A percentile compares a stretch with the other conserved stretches of the same genome.
These are phyloP conservation scores for Rosa hybrid DNA, from an alignment of 331 rosid genomes.

Conservation along the genomic window DNA sequence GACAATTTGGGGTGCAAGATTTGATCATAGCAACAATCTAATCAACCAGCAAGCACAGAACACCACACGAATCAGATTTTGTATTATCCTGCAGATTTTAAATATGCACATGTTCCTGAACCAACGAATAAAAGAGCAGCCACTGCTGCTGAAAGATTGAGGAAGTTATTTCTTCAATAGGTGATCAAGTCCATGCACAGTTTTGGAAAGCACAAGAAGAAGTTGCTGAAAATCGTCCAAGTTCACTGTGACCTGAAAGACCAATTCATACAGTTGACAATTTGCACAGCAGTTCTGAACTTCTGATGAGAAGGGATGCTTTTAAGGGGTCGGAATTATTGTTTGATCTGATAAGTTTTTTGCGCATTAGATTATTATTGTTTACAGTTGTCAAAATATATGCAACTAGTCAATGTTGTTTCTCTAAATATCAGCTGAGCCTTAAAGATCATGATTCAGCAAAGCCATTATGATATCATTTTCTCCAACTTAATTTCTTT, in stretches of 20 bases:
- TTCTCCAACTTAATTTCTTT: not conserved
- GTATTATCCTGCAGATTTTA: slow-evolving; percentile 63
- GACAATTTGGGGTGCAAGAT: slow-evolving; percentile 42
- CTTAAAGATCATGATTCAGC: not conserved
- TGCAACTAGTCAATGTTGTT: slow-evolving; percentile 52
- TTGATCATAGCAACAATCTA: slow-evolving; percentile 40
- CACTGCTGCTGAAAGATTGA: slow-evolving; percentile 64
- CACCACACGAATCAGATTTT: not conserved
- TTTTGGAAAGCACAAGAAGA: slow-evolving; percentile 15
- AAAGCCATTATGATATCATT: not conserved
- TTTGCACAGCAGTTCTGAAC: slow-evolving; percentile 1
- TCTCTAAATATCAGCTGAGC: slow-evolving; percentile 29
- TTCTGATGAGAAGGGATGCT: slow-evolving; percentile 17
- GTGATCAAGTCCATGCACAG: not conserved
- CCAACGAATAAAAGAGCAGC: slow-evolving; percentile 97
- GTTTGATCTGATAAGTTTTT: slow-evolving; percentile 2
- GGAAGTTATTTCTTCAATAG: slow-evolving; percentile 65
- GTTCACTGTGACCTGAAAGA: not conserved
- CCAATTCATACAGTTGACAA: slow-evolving; percentile 14
- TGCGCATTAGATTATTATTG: slow-evolving; percentile 7
- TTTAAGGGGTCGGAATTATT: slow-evolving; percentile 18
- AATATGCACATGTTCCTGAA: slow-evolving; percentile 85
- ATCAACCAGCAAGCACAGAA: slow-evolving; percentile 12
- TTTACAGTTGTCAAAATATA: not conserved
- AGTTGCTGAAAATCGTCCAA: slow-evolving; percentile 10